These are phyloP conservation scores for Haplographium delicatum DNA, from an alignment of 495 filamentous ascomycete genomes.

Conservation along the genomic window DNA sequence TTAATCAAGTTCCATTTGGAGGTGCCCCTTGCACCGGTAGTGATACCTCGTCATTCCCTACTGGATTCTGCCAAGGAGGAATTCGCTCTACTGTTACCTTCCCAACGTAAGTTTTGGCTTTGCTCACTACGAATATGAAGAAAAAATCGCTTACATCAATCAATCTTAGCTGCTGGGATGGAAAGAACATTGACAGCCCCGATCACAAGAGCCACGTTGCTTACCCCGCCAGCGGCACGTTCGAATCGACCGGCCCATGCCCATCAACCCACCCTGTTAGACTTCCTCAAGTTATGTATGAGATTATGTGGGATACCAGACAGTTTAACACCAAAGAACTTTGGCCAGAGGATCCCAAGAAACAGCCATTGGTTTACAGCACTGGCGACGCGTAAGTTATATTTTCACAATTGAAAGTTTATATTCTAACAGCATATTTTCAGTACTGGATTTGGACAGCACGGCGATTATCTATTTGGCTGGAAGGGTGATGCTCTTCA, in stretches of 20 bases:
- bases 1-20: slow-evolving; percentile 38
- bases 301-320: slow-evolving; percentile 35
- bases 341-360: slow-evolving; percentile 37
- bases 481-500: slow-evolving; percentile 31
- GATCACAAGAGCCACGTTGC: slow-evolving; percentile 50
- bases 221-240: slow-evolving; percentile 18
- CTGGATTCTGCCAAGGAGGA: slow-evolving; percentile 37
- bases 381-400: slow-evolving; percentile 44
- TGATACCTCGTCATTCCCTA: slow-evolving; percentile 40
- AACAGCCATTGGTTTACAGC: slow-evolving; percentile 40
- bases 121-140: slow-evolving; percentile 21
- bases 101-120: slow-evolving; percentile 31
- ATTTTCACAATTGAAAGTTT: not conserved
- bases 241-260: slow-evolving; percentile 40
- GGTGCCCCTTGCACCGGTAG: slow-evolving; percentile 46
- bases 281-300: slow-evolving; percentile 43
- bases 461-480: slow-evolving; percentile 45
- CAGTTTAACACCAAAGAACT: slow-evolving; percentile 34
- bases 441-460: slow-evolving; percentile 38
- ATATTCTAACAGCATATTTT: not conserved
- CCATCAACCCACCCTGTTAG: slow-evolving; percentile 48
- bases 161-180: slow-evolving; percentile 66
- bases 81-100: slow-evolving; percentile 46
- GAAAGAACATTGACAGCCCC: slow-evolving; percentile 53
- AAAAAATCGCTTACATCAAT: not conserved